Evolutionary conservation across 2,329 filamentous ascomycete genomes (phyloP), one percentile per base, ranked within the genome.

Genomic region (Colletotrichum sp.): DNA sequence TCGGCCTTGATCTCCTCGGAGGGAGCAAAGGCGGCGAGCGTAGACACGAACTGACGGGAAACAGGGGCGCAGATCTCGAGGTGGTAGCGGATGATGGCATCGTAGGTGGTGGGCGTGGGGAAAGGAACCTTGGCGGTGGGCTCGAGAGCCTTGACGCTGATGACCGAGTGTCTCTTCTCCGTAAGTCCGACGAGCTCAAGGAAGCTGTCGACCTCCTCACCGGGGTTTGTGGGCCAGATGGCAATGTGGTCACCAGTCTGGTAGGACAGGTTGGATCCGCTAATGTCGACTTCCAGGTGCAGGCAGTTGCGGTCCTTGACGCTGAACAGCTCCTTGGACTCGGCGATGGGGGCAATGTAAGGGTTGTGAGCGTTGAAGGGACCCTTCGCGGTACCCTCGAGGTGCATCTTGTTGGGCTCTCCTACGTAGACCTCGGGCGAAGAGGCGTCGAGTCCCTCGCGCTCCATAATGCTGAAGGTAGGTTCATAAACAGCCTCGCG

Each of bases 201-300:
- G 87, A 99, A 96, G 70, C 95, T 93, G 81, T 99, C 95, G 62
- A 98, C 96, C 85, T 99, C 96, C 78, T 92, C 93, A 74, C 97
- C 97, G 75, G 97, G 90, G 85, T 99, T 99, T 67, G 95, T 98
- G 49, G 98, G 97, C 98, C 98, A 99, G 81, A 99, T 88, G 57
- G 97, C 97, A 82, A 99, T 95, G 85, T 99, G 98, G 83, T 99
- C 98, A 84, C 97, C 97, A 69, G 97, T 99, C 81, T 98, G 95
- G 88, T 99, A 99, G 60, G 91, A 92, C 78, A 99, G 89, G 84
- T 98, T 98, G 69, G 96, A 98, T 80, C 92, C 95, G 81, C 93
- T 94, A 80, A 99, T 92, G 83, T 98, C 95, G 78, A 99, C 92
- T 85, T 99, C 98, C 91, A 99, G 93, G 86, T 99, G 98, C 79